Percentiles rank a stretch among this genome's conserved stretches.
phyloP scores from a whole-genome alignment of 2,329 filamentous ascomycete genomes.

The Arthrobotrys pseudoclavata region DNA sequence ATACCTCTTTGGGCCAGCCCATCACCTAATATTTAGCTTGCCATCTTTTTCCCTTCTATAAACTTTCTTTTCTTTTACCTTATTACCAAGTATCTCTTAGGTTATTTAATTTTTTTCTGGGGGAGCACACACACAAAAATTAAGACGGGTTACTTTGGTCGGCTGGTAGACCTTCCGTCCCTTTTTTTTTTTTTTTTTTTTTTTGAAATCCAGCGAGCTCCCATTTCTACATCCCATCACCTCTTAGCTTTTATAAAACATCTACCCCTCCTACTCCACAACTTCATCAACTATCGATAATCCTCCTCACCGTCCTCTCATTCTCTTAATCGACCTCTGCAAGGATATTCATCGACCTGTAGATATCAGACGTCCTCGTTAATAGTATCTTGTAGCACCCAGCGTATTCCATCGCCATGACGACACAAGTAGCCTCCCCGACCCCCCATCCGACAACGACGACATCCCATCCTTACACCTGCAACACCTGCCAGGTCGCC shows the following conservation, averaged over 20 bases:
- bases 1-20: conserved; percentile 7
- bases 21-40: neutral
- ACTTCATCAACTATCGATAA: neutral
- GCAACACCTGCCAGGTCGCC: conserved; percentile 97
- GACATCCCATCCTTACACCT: conserved; percentile 86
- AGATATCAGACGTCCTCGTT: neutral
- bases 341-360: neutral
- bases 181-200: conserved; percentile 29
- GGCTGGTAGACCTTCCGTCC: conserved; percentile 26
- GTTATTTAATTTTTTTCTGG: conserved; percentile 11
- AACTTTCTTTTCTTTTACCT: neutral
- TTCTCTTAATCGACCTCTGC: neutral
- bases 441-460: conserved; percentile 37
- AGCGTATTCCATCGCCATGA: conserved; percentile 26
- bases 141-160: neutral
- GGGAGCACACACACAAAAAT: conserved; percentile 19
- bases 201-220: conserved; percentile 19
- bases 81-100: neutral
- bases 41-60: neutral
- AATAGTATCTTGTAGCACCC: too few species aligned
- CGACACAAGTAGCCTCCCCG: conserved; percentile 55
- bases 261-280: conserved; percentile 6
- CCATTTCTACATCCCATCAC: neutral
- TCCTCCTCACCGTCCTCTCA: neutral
- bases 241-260: neutral